Evolutionary conservation across 352 stramenopile species (phyloP).

Genomic region (Phytophthora tubulina): DNA sequence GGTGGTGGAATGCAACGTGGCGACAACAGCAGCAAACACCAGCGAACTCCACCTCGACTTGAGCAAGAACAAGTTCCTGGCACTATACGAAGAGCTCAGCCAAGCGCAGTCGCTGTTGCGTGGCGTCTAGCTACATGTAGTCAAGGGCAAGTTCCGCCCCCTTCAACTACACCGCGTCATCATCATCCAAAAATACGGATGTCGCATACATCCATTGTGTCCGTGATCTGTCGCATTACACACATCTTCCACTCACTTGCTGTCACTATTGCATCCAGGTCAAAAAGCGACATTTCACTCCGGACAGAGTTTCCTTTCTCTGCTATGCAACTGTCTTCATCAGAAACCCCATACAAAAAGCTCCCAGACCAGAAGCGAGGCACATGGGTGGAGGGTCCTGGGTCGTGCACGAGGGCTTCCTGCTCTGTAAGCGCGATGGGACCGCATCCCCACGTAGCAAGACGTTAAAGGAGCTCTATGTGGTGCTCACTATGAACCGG

Average conservation of each 20-base stretch:
- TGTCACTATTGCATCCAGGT: slow-evolving; percentile 10
- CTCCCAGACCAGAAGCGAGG: slow-evolving; percentile 7
- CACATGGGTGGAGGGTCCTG: slow-evolving; percentile 58
- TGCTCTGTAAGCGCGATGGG: slow-evolving; percentile 53
- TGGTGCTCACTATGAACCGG: slow-evolving; percentile 81
- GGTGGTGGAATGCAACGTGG: slow-evolving; percentile 32
- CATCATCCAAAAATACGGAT: slow-evolving; percentile 29
- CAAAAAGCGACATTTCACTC: slow-evolving; percentile 13
- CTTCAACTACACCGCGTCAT: slow-evolving; percentile 20
- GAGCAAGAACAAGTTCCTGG: slow-evolving; percentile 44
- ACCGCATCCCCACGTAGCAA: slow-evolving; percentile 8
- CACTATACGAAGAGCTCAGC: slow-evolving; percentile 45
- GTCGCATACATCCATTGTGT: slow-evolving; percentile 26
- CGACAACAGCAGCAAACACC: not conserved
- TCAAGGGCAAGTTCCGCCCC: slow-evolving; percentile 21
- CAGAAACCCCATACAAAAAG: slow-evolving; percentile 34
- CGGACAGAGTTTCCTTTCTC: slow-evolving; percentile 25
- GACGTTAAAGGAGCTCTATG: slow-evolving; percentile 60
- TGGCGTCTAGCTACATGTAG: slow-evolving; percentile 10
- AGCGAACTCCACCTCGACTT: slow-evolving; percentile 34
- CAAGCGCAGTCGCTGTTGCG: slow-evolving; percentile 43
- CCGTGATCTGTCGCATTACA: slow-evolving; percentile 19
- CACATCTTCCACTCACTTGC: slow-evolving; percentile 8
- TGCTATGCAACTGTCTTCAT: slow-evolving; percentile 30
- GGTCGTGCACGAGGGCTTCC: slow-evolving; percentile 70